Conservation (phyloP, 371 early-diverging fungal species). For the Mucor racemosus region DNA sequence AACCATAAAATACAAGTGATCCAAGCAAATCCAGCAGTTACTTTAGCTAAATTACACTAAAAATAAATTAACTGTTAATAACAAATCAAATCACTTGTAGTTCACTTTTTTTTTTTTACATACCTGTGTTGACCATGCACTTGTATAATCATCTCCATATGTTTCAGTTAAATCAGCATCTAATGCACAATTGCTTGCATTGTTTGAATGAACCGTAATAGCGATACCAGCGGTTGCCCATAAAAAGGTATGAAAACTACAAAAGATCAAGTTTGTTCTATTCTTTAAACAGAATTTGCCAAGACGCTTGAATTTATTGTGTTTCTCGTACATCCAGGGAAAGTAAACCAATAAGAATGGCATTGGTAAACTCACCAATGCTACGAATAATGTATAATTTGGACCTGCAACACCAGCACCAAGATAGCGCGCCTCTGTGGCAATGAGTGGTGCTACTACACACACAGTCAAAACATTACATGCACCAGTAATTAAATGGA, state of each 20-base stretch:
- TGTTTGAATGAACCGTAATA: constrained; percentile 34
- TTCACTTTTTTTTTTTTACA: neutral
- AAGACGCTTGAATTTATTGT: constrained; percentile 37
- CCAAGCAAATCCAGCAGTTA: constrained; percentile 50
- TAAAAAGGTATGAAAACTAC: constrained; percentile 27
- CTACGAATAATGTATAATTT: constrained; percentile 34
- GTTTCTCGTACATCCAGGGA: constrained; percentile 38
- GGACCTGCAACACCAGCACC: constrained; percentile 33
- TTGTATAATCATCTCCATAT: constrained; percentile 27
- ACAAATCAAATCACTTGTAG: neutral
- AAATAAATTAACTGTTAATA: neutral
- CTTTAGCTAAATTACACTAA: constrained; percentile 49
- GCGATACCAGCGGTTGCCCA: constrained; percentile 45
- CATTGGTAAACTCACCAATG: constrained; percentile 22
- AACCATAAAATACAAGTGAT: constrained; percentile 51
- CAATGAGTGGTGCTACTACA: constrained; percentile 34
- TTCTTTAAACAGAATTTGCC: constrained; percentile 42
- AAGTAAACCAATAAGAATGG: constrained; percentile 35
- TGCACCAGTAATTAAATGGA: constrained; percentile 22
- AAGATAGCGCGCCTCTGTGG: constrained; percentile 31
- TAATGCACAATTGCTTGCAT: constrained; percentile 26
- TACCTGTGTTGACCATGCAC: constrained; percentile 41
- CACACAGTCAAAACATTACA: constrained; percentile 26
- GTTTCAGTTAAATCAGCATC: constrained; percentile 19
- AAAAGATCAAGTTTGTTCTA: constrained; percentile 36